Percentiles rank a stretch among this genome's conserved stretches.
Evolutionary conservation across 2,329 filamentous ascomycete genomes (phyloP).

Genomic region (Trichoderma hamatum): DNA sequence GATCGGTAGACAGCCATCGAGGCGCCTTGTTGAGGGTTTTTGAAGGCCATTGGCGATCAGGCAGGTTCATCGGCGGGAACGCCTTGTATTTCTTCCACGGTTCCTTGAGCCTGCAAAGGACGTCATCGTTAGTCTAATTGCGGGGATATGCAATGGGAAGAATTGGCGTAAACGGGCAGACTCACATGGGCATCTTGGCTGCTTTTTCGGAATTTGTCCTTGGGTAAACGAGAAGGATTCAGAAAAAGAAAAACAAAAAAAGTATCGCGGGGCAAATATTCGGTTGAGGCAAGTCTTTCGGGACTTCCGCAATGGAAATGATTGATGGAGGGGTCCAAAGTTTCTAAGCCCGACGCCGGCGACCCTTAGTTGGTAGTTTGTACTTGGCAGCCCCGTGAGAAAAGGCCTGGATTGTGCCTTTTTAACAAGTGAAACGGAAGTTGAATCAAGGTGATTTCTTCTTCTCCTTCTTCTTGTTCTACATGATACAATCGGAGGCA

Average conservation of each 20-base stretch:
- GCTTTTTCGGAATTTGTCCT: neutral
- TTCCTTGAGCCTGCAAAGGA: slow-evolving; percentile 64
- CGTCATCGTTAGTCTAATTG: neutral
- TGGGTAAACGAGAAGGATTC: neutral
- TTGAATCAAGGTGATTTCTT: neutral
- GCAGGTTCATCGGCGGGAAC: slow-evolving; percentile 63
- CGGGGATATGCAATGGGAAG: neutral
- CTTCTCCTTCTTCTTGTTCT: too few relatives aligned
- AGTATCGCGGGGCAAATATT: slow-evolving; percentile 18
- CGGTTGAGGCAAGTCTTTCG: neutral
- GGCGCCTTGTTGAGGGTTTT: slow-evolving; percentile 83
- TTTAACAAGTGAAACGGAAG: neutral
- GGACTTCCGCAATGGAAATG: neutral
- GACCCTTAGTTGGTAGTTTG: neutral
- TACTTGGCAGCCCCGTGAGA: neutral
- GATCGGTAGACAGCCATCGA: slow-evolving; percentile 84
- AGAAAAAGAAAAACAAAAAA: neutral
- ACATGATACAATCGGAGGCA: neutral
- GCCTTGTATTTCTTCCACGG: slow-evolving; percentile 76
- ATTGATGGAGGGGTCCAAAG: slow-evolving; percentile 16
- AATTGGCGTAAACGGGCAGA: neutral
- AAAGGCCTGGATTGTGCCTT: neutral
- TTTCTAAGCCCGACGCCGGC: slow-evolving; percentile 6
- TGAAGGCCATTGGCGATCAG: slow-evolving; percentile 79
- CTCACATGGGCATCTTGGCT: slow-evolving; percentile 25